Evolutionary conservation across 176 grass and related monocot species (phyloP), one percentile per base, ranked within the genome.

Genomic region (Carex littledalei): DNA sequence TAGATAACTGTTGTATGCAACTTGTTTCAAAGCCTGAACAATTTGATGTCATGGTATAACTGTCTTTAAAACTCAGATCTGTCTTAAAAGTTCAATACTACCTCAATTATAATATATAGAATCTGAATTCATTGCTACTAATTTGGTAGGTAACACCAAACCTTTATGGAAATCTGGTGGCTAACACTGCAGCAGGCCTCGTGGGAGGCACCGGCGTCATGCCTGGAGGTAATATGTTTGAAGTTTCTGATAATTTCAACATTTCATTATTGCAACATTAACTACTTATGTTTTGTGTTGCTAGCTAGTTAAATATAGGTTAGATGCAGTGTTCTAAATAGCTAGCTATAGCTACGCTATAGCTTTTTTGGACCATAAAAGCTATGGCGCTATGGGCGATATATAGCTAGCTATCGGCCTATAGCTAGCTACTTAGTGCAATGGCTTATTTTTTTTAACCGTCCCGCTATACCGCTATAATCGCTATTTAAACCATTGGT

Each of bases 81-180:
- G 5, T 34, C 22, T 78, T 78, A 18, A 78, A 53, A 50, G 22
- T 34, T 57, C 13, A 26, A 56, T 56, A 34, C 14, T 18, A 34
- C 52, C 56, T 78, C 9, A 2, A n/a, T 56, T 18, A 57, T 50
- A 50, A 50, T 50, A 29, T 34, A 16, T 17, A 32, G 13, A 21
- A 35, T 78, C 6, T 57, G 52, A 78, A 57, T 20, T 34, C 14
- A 31, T 49, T 65, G 8, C 37, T 64, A 1, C 18, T 81, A 20
- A 43, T 64, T 63, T 82, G 73, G 70, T 83, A 98, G 95, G 95
- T 98, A 56, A 98, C 95, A 39, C 95, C 95, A 84, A 98, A 98
- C 89, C 93, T 98, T 84, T 98, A 98, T 89, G 95, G 95, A 78
- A 98, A 98, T 89, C 77, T 98, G 68, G 95, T 98, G 86, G 87